Conservation (phyloP, 192 early-diverging fungal species). For the Coemansia javaensis region DNA sequence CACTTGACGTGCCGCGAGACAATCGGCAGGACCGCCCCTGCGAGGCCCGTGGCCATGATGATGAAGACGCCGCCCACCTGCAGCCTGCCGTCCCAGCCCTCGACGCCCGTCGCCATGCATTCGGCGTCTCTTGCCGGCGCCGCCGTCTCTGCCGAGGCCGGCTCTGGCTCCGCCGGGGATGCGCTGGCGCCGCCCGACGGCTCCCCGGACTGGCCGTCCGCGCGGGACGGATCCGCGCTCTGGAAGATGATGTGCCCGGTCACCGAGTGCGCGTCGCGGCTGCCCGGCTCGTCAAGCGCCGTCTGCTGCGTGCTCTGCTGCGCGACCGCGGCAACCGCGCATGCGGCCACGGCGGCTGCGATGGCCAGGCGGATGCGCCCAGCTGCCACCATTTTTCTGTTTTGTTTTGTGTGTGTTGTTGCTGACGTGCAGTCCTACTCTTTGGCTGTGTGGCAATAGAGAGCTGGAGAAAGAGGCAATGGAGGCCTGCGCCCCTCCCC, state of each 20-base stretch:
- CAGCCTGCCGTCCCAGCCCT: constrained; percentile 40
- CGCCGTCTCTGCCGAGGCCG: background rate
- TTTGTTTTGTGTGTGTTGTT: no score
- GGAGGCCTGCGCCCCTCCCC: no score
- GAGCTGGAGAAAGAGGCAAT: no score
- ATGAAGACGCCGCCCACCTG: constrained; percentile 57
- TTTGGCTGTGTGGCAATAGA: no score
- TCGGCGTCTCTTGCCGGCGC: constrained; percentile 4
- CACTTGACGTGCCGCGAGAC: constrained; percentile 29
- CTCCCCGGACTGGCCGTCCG: no score
- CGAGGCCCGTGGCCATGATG: constrained; percentile 50
- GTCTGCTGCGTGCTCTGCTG: constrained; percentile 26
- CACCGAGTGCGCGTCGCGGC: no score
- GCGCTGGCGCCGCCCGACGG: background rate
- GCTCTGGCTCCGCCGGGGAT: background rate
- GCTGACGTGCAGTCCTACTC: no score
- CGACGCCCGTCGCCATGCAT: constrained; percentile 29
- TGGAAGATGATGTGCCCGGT: constrained; percentile 34
- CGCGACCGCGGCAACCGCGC: constrained; percentile 18
- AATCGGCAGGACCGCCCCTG: constrained; percentile 55
- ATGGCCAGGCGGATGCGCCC: no score
- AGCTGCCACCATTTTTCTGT: background rate
- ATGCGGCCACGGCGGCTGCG: background rate
- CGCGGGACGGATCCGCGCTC: constrained; percentile 1
- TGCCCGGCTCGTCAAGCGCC: background rate